Evolutionary conservation across 371 early-diverging fungal genomes (phyloP).

Genomic region (Capniomyces stellatus): DNA sequence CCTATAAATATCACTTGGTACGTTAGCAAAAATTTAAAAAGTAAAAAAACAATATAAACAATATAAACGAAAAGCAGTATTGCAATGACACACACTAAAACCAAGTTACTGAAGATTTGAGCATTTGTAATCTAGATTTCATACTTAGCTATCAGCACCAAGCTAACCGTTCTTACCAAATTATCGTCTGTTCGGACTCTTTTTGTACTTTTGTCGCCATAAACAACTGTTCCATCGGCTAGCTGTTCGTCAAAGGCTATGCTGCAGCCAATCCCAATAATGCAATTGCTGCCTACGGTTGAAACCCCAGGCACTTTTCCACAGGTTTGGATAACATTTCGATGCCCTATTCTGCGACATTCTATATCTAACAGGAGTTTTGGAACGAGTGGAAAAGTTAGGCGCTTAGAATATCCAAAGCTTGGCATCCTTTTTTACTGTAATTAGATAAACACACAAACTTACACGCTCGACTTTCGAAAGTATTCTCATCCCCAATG

Average conservation of each 20-base stretch:
- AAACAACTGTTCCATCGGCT: slow-evolving; percentile 29
- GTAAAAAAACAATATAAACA: too few species aligned
- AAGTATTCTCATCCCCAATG: slow-evolving; percentile 32
- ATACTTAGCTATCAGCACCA: too few species aligned
- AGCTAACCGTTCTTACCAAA: too few species aligned
- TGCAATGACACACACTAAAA: too few species aligned
- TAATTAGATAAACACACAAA: too few species aligned
- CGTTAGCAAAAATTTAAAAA: too few species aligned
- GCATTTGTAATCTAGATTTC: too few species aligned
- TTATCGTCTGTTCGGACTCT: slow-evolving; percentile 11
- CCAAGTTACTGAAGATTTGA: too few species aligned
- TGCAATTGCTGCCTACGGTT: slow-evolving; percentile 30
- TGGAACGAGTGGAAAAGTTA: too few species aligned
- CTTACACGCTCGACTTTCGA: slow-evolving; percentile 27
- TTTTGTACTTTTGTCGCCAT: slow-evolving; percentile 20
- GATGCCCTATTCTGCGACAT: slow-evolving; percentile 27
- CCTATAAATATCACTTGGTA: background rate
- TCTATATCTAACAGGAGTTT: slow-evolving; percentile 19
- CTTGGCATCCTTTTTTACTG: too few species aligned
- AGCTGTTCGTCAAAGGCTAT: slow-evolving; percentile 21
- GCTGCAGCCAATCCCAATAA: slow-evolving; percentile 29
- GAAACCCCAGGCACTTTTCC: slow-evolving; percentile 15
- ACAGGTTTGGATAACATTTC: slow-evolving; percentile 28
- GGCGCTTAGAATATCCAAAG: too few species aligned
- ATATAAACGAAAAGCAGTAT: too few species aligned